phyloP scores from a whole-genome alignment of 345 rosid genomes.

The Eucalyptus pauciflora region DNA sequence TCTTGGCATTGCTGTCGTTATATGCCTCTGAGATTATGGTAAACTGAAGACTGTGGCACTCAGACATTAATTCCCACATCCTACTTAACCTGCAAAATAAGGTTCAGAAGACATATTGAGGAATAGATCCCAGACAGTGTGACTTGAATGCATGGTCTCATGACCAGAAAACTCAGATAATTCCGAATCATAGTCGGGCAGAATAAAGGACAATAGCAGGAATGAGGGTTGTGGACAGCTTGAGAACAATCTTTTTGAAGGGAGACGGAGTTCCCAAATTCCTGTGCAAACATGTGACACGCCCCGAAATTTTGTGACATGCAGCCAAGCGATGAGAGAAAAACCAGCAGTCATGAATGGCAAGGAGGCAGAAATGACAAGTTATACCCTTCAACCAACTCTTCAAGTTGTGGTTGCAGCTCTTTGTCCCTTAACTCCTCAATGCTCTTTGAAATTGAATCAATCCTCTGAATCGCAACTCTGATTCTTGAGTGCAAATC shows the following conservation, averaged over 20 bases:
- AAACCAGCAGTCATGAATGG: not conserved
- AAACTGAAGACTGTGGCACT: slow-evolving; percentile 79
- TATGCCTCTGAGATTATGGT: slow-evolving; percentile 39
- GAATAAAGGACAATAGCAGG: not conserved
- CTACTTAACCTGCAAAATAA: slow-evolving; percentile 55
- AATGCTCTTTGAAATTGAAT: slow-evolving; percentile 77
- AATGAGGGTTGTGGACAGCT: not conserved
- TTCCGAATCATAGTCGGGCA: not conserved
- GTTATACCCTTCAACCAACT: slow-evolving; percentile 79
- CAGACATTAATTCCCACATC: slow-evolving; percentile 94
- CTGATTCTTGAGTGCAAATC: slow-evolving; percentile 91
- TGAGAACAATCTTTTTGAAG: not conserved
- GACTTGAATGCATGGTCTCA: not conserved
- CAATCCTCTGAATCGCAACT: slow-evolving; percentile 87
- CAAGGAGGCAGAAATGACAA: not conserved
- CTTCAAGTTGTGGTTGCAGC: slow-evolving; percentile 97
- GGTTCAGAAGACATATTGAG: not conserved
- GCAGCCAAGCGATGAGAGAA: not conserved
- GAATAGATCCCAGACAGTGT: not conserved
- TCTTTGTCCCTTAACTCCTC: slow-evolving; percentile 91
- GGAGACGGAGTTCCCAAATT: not conserved
- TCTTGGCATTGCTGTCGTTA: slow-evolving; percentile 24
- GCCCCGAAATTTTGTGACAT: not conserved
- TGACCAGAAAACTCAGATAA: not conserved
- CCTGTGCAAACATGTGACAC: not conserved